Evolutionary conservation across 177 flowering plant species (phyloP).

Genomic region (Vitis hybrid): DNA sequence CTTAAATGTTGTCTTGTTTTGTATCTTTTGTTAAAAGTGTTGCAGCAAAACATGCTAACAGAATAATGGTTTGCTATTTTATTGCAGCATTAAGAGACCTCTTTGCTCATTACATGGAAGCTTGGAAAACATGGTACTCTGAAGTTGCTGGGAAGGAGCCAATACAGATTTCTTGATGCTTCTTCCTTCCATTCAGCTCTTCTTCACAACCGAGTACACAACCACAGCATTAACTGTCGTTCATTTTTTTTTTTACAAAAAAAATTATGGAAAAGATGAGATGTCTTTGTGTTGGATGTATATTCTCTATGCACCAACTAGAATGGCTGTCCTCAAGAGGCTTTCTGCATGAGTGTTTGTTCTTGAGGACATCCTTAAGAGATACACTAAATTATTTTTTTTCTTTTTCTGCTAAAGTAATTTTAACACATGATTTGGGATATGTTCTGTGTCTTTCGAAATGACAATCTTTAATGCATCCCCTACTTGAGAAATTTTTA

Average conservation of each 20-base stretch:
- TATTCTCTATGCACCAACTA: slow-evolving; percentile 24
- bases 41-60: neutral
- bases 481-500: no score
- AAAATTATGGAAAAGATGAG: neutral
- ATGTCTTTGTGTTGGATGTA: slow-evolving; percentile 26
- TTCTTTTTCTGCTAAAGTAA: neutral
- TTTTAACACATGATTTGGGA: neutral
- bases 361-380: neutral
- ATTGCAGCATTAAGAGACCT: slow-evolving; percentile 80
- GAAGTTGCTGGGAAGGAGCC: slow-evolving; percentile 67
- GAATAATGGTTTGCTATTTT: neutral
- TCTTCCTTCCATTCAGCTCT: neutral
- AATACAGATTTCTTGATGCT: slow-evolving; percentile 27
- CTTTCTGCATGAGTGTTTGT: no score
- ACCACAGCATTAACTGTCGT: slow-evolving; percentile 12
- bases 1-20: no score
- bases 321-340: slow-evolving; percentile 16
- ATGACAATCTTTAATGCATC: no score
- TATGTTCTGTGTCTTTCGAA: neutral
- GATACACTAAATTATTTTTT: neutral
- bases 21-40: neutral
- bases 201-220: slow-evolving; percentile 9
- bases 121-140: slow-evolving; percentile 83
- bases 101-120: slow-evolving; percentile 79
- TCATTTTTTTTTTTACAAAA: neutral